These are phyloP conservation scores for Amanita phalloides DNA, from an alignment of 768 basidiomycete genomes.

Conservation along the genomic window DNA sequence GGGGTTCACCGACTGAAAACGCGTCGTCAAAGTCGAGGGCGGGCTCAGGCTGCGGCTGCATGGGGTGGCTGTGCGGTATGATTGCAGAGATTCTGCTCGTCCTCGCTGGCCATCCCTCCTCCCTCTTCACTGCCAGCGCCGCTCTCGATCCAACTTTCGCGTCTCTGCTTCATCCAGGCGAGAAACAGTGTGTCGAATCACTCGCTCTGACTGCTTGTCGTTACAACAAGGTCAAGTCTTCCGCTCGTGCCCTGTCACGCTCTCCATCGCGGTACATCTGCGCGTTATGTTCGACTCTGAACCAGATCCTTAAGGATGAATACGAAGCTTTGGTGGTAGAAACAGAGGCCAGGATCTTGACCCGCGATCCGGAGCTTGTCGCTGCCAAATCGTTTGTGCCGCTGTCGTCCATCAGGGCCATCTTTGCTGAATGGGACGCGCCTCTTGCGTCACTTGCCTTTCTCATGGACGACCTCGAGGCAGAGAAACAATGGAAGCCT, in stretches of 20 bases:
- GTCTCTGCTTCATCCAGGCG: slow-evolving; percentile 80
- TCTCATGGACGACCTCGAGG: slow-evolving; percentile 52
- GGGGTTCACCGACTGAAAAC: slow-evolving; percentile 50
- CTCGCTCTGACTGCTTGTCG: slow-evolving; percentile 66
- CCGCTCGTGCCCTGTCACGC: slow-evolving; percentile 37
- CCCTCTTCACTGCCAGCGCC: slow-evolving; percentile 59
- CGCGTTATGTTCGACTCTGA: slow-evolving; percentile 65
- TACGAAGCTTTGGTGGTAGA: slow-evolving; percentile 73
- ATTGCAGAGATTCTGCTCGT: slow-evolving; percentile 83
- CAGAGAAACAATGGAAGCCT: slow-evolving; percentile 50
- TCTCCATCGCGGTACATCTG: slow-evolving; percentile 70
- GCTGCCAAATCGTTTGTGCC: slow-evolving; percentile 80
- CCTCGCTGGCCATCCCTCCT: slow-evolving; percentile 80
- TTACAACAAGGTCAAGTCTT: slow-evolving; percentile 61
- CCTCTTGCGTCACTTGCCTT: slow-evolving; percentile 64
- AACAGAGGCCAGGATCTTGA: slow-evolving; percentile 72
- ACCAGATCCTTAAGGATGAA: slow-evolving; percentile 64
- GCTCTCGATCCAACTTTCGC: slow-evolving; percentile 51
- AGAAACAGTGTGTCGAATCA: slow-evolving; percentile 73
- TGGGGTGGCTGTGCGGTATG: slow-evolving; percentile 33
- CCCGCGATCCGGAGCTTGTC: slow-evolving; percentile 65
- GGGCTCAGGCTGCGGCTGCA: neutral
- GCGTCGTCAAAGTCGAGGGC: slow-evolving; percentile 48
- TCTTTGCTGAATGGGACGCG: slow-evolving; percentile 83
- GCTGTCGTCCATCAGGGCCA: slow-evolving; percentile 71